These are phyloP conservation scores for Diaporthe sp. DNA, from an alignment of 2,329 filamentous ascomycete species.

Conservation along the genomic window DNA sequence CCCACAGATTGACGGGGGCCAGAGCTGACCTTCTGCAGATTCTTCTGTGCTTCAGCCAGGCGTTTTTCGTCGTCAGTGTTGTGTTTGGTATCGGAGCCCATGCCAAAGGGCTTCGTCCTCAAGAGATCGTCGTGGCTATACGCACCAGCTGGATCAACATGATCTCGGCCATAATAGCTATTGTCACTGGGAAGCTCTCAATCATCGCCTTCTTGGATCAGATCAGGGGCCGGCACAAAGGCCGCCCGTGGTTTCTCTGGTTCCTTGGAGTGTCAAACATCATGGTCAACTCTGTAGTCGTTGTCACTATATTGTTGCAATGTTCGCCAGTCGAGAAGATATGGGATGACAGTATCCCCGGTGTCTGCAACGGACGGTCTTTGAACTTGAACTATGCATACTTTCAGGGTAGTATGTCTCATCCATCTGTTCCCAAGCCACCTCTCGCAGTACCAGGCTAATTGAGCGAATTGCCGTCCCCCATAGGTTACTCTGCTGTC, in stretches of 20 bases:
- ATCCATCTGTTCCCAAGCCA: not conserved
- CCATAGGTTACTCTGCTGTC: slow-evolving; percentile 22
- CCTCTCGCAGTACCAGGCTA: not conserved
- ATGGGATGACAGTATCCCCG: slow-evolving; percentile 7
- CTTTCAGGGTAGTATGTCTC: slow-evolving; percentile 30
- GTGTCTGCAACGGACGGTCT: not conserved
- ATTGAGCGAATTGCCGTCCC: not conserved
- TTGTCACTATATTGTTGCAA: slow-evolving; percentile 17
- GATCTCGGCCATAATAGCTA: slow-evolving; percentile 27
- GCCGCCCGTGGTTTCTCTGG: slow-evolving; percentile 26
- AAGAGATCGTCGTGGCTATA: slow-evolving; percentile 3
- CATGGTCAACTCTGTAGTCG: slow-evolving; percentile 7
- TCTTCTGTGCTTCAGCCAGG: slow-evolving; percentile 11
- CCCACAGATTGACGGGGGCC: too few species aligned
- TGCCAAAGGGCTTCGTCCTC: not conserved
- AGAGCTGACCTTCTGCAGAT: slow-evolving; percentile 5
- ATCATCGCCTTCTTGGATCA: slow-evolving; percentile 26
- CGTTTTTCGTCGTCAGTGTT: not conserved
- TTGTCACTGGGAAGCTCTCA: slow-evolving; percentile 17
- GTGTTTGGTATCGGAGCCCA: slow-evolving; percentile 20
- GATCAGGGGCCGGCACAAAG: slow-evolving; percentile 22
- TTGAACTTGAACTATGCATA: slow-evolving; percentile 22
- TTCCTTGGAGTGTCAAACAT: slow-evolving; percentile 18
- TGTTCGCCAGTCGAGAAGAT: slow-evolving; percentile 29
- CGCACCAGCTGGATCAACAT: slow-evolving; percentile 23